Base-by-base conservation (phyloP, 257 asterid genomes). In the Plectranthus barbatus region DNA sequence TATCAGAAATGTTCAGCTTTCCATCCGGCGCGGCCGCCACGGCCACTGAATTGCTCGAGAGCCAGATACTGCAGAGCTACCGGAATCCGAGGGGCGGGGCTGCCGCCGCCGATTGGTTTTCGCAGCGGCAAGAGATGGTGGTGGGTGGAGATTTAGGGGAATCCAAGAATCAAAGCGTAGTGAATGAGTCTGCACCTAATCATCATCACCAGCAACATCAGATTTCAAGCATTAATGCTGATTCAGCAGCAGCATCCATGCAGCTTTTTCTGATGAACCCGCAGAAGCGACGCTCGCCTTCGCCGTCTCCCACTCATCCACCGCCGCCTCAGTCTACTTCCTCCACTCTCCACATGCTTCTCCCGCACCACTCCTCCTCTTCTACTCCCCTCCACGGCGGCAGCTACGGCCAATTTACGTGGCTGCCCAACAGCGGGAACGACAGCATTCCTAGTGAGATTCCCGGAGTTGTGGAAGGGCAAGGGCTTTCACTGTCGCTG, bases 1-100 rank as follows among this genome's bases (percentile, higher is more conserved):
- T 87, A 36, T 87, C 97, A 0, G 99, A 90, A 62, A 93, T 93
- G 99, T 93, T 93, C 76, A 76, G 74, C n/a, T n/a, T n/a, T n/a
- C n/a, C n/a, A n/a, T n/a, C n/a, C 1, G 89, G 79, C 29, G 83
- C 76, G 17, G 70, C 31, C 31, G 31, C n/a, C n/a, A n/a, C n/a
- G n/a, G n/a, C n/a, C n/a, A n/a, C n/a, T n/a, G n/a, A n/a, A n/a
- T n/a, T n/a, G n/a, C 70, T 86, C 0, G 93, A 86, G 73, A 77
- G 45, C 55, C 94, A 84, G 72, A 66, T 82, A 39, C 57, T 81
- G 0, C 85, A 80, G 31, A 77, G 75, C n/a, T 84, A 79, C 69
- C 84, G 90, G 48, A 74, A 79, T 20, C 79, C 72, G 4, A 66
- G 70, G 58, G 40, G 60, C 49, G 5, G 61, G 61, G 10, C 57